Base-by-base conservation (phyloP, 345 rosid genomes). In the Eucalyptus regnans region DNA sequence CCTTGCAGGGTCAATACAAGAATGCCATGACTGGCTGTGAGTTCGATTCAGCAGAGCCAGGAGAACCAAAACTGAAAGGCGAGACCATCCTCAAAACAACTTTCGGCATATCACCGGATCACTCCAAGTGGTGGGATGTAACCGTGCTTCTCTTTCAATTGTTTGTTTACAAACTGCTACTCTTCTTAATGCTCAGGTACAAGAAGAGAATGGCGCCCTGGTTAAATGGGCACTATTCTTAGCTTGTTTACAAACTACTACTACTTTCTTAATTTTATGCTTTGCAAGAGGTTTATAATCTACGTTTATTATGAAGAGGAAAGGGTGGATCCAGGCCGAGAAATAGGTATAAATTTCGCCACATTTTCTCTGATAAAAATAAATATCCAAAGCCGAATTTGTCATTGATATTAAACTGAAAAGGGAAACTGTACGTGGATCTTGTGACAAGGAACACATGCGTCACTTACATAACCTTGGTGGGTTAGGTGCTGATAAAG, bases 1-100 rank as follows among this genome's bases (percentile, higher is more conserved):
- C 43, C 54, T 49, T 86, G 89, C 71, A 92, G 95, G 93, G 93
- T 17, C 89, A 90, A n/a, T 87, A 87, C 92, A 92, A 92, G 89
- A 92, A 90, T 41, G 93, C 89, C 84, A 89, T 90, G 92, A 88
- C 90, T 4, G 93, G 94, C 17, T 90, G 89, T 3, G 93, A 90
- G 62, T 92, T 92, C 25, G 92, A 92, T 87, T 87, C 92, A 1
- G 33, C 27, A 4, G 17, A 41, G 22, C 60, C 89, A 9, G 92
- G 91, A 50, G 71, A 87, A 17, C 84, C 89, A 9, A 89, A 91
- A 87, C 83, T 91, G 17, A 88, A 86, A 50, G 94, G 94, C 8
- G 93, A 92, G 86, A 79, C 79, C 22, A 16, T 90, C 50, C 87
- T 92, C 20, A 60, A 46, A 49, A 76, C 86, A 49, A 29, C 56